Evolutionary conservation across 768 basidiomycete genomes (phyloP).

Genomic region (Suillus luteus): DNA sequence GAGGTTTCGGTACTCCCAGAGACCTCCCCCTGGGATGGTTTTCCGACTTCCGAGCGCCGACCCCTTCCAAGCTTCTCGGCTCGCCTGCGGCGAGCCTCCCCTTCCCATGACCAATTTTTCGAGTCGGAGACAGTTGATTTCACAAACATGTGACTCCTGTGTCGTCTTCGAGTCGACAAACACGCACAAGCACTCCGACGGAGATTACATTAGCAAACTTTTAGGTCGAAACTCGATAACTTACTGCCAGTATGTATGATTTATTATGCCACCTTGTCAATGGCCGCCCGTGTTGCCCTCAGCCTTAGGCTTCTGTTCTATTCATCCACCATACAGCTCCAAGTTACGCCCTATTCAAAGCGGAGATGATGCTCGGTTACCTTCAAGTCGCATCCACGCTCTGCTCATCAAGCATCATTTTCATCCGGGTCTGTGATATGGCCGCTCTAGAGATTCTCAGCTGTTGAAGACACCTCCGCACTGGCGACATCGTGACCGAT

Average conservation of each 20-base stretch:
- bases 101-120: conserved; percentile 4
- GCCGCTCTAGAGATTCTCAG: not conserved
- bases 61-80: not conserved
- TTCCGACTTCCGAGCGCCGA: not conserved
- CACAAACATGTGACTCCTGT: too few relatives aligned
- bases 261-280: not conserved
- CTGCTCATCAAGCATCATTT: not conserved
- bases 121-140: too few relatives aligned
- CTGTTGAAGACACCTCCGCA: not conserved
- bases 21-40: not conserved
- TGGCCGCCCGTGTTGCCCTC: not conserved
- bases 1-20: not conserved
- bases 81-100: not conserved
- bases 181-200: too few relatives aligned
- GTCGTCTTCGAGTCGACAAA: too few relatives aligned
- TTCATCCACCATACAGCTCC: not conserved
- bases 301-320: not conserved
- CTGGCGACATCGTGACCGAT: not conserved
- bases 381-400: not conserved
- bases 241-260: not conserved
- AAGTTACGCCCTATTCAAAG: not conserved
- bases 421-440: not conserved
- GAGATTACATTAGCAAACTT: too few relatives aligned
- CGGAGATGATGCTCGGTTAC: not conserved
- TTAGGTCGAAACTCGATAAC: not conserved